These are phyloP conservation scores for Saccharomyces hybrid DNA, from an alignment of 1,139 yeast genomes.

Conservation along the genomic window DNA sequence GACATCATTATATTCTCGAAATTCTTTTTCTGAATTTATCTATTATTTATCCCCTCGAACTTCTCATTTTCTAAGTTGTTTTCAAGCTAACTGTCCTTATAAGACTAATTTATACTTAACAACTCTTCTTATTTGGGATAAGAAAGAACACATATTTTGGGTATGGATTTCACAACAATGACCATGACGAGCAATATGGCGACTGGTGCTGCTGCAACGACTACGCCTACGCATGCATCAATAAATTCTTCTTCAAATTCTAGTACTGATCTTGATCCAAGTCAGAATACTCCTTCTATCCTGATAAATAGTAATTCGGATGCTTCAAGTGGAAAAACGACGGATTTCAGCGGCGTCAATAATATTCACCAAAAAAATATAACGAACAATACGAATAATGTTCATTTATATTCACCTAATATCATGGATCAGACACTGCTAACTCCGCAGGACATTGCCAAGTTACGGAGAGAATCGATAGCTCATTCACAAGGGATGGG, in stretches of 20 bases:
- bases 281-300: conserved; percentile 5
- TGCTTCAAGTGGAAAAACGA: background rate
- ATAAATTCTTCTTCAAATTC: background rate
- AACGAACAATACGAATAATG: conserved; percentile 1
- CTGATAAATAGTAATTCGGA: conserved; percentile 1
- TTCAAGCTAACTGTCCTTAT: background rate
- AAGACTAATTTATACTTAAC: conserved; percentile 2
- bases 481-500: conserved; percentile 98
- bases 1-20: too few species aligned
- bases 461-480: conserved; percentile 73
- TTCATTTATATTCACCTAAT: background rate
- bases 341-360: background rate
- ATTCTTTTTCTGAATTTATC: background rate
- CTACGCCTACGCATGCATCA: background rate
- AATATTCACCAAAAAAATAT: background rate
- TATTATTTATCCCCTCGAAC: background rate
- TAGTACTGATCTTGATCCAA: background rate
- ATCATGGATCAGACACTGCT: conserved; percentile 1
- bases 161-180: conserved; percentile 6
- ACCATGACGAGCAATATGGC: conserved; percentile 3
- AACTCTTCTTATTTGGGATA: background rate
- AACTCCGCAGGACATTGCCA: conserved; percentile 33
- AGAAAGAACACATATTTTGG: background rate
- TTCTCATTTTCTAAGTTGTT: background rate
- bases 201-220: background rate